These are phyloP conservation scores for Phaseolus lunatus DNA, from an alignment of 306 rosid genomes.

Conservation along the genomic window DNA sequence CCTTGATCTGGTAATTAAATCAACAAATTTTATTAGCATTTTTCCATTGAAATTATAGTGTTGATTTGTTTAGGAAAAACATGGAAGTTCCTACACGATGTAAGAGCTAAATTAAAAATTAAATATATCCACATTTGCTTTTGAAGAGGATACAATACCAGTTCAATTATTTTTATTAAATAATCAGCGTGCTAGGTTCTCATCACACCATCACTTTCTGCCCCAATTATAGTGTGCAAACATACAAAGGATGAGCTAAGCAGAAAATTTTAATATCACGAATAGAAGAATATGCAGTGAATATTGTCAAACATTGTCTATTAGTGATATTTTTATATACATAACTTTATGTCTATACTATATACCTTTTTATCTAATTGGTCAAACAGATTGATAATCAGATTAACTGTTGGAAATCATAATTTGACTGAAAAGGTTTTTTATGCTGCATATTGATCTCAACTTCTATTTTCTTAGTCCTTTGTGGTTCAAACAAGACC, in stretches of 20 bases:
- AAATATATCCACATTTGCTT: not conserved
- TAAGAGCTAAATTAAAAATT: not conserved
- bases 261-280: slow-evolving; percentile 26
- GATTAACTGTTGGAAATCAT: slow-evolving; percentile 8
- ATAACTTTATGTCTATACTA: not conserved
- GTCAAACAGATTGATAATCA: slow-evolving; percentile 15
- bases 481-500: not conserved
- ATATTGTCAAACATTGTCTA: slow-evolving; percentile 12
- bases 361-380: slow-evolving; percentile 9
- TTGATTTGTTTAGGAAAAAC: slow-evolving; percentile 1
- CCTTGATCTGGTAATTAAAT: slow-evolving; percentile 59
- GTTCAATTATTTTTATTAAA: slow-evolving; percentile 17
- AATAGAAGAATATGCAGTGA: slow-evolving; percentile 30
- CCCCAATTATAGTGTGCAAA: not conserved
- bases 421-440: slow-evolving; percentile 2
- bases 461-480: not conserved
- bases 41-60: not conserved
- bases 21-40: not conserved
- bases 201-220: slow-evolving; percentile 20
- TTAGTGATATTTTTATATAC: slow-evolving; percentile 2
- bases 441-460: slow-evolving; percentile 4
- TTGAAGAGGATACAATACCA: not conserved
- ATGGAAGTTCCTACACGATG: slow-evolving; percentile 34
- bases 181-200: not conserved
- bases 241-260: slow-evolving; percentile 18